A percentile compares a stretch with the other conserved stretches of the same genome.
Evolutionary conservation across 306 rosid species (phyloP).

Genomic region (Trifolium dubium): DNA sequence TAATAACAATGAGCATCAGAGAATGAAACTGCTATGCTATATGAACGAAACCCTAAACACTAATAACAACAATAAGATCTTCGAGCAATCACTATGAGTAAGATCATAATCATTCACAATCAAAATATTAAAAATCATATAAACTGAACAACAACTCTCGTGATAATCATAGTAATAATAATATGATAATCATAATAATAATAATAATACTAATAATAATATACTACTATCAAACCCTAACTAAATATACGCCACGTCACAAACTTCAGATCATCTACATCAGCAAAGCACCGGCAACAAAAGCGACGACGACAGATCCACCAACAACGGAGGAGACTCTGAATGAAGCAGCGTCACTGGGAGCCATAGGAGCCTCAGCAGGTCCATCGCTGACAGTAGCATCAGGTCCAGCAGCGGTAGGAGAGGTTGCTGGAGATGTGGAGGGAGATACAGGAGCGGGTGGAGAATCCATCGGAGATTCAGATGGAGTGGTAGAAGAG

Average conservation of each 20-base stretch:
- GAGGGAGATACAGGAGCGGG: slow-evolving; percentile 47
- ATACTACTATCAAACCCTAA: slow-evolving; percentile 25
- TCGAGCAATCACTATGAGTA: slow-evolving; percentile 18
- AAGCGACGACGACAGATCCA: slow-evolving; percentile 55
- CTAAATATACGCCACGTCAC: slow-evolving; percentile 21
- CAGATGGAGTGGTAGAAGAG: slow-evolving; percentile 33
- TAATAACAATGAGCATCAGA: not conserved
- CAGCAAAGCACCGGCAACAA: slow-evolving; percentile 53
- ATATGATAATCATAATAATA: not conserved
- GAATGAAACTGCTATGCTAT: not conserved
- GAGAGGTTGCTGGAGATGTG: slow-evolving; percentile 4
- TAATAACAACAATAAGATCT: not conserved
- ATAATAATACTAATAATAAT: too few relatives aligned
- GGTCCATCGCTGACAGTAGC: not conserved
- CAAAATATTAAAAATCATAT: slow-evolving; percentile 1
- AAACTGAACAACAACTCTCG: not conserved
- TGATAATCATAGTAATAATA: not conserved
- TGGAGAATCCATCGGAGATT: slow-evolving; percentile 38
- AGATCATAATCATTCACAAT: slow-evolving; percentile 22
- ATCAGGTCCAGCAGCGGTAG: slow-evolving; percentile 1
- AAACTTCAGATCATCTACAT: slow-evolving; percentile 58
- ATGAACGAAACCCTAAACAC: slow-evolving; percentile 9
- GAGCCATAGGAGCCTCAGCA: not conserved
- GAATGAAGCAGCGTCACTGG: slow-evolving; percentile 31
- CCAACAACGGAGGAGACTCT: slow-evolving; percentile 43